Conservation (phyloP, 2,329 filamentous ascomycete genomes). For the Sphaerostilbella broomeana region DNA sequence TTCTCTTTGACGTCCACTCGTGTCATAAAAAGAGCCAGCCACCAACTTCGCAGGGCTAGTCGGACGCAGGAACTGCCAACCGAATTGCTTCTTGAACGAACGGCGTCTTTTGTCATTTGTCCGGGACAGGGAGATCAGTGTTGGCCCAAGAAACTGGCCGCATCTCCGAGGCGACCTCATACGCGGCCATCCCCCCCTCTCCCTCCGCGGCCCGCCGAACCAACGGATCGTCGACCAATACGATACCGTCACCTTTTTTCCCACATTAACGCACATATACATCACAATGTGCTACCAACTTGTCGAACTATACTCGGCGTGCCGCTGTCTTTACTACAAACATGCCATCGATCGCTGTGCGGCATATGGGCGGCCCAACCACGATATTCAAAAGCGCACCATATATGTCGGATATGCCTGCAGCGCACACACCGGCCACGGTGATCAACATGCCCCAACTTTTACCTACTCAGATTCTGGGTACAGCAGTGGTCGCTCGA, state of each 20-base stretch:
- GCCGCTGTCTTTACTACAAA: constrained; percentile 80
- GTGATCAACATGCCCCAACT: constrained; percentile 33
- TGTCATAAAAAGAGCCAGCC: constrained; percentile 12
- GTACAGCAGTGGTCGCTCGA: constrained; percentile 45
- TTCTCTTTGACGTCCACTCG: constrained; percentile 1
- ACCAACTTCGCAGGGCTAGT: constrained; percentile 5
- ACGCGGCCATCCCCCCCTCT: not conserved
- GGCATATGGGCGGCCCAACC: constrained; percentile 66
- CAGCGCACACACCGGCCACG: constrained; percentile 27
- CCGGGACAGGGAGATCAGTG: constrained; percentile 1
- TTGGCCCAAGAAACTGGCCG: constrained; percentile 8
- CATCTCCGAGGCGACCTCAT: constrained; percentile 2
- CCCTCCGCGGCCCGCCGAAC: constrained; percentile 1
- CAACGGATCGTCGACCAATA: constrained; percentile 5
- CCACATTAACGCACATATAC: constrained; percentile 12
- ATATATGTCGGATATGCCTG: constrained; percentile 82
- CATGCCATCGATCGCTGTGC: constrained; percentile 80
- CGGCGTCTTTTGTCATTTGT: no score
- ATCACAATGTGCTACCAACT: constrained; percentile 77
- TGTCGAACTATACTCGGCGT: constrained; percentile 78
- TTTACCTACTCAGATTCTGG: constrained; percentile 48
- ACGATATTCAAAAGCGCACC: constrained; percentile 64
- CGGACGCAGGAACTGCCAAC: not conserved
- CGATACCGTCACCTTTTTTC: not conserved
- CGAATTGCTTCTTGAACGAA: no score